Evolutionary conservation across 257 asterid genomes (phyloP).

Genomic region (Nicotiana tabacum): DNA sequence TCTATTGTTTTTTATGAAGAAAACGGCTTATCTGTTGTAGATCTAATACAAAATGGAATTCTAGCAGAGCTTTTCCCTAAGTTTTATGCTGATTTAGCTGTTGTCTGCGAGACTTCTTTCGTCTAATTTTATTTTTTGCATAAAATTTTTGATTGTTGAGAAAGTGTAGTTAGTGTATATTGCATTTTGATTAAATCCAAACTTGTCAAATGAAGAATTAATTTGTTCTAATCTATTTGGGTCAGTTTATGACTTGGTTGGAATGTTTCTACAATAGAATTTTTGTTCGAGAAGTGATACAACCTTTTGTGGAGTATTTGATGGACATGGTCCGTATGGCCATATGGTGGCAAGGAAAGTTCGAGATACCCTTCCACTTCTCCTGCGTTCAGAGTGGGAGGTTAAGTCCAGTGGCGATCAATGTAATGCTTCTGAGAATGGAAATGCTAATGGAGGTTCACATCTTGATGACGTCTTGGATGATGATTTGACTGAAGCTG

Average conservation of each 20-base stretch:
- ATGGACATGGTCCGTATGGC: conserved; percentile 97
- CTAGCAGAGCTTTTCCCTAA: not conserved
- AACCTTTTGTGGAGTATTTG: conserved; percentile 88
- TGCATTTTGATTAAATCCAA: conserved; percentile 15
- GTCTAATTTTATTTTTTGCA: not conserved
- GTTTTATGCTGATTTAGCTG: not conserved
- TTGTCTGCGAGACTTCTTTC: not conserved
- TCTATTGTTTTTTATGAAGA: not conserved
- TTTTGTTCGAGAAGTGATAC: conserved; percentile 51
- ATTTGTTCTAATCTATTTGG: conserved; percentile 30
- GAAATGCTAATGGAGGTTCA: conserved; percentile 40
- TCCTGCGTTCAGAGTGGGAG: conserved; percentile 67
- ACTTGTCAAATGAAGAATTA: conserved; percentile 28
- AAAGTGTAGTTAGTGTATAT: not conserved
- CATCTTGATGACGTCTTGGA: conserved; percentile 69
- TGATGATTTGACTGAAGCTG: conserved; percentile 58
- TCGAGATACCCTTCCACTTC: conserved; percentile 72
- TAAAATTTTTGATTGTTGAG: not conserved
- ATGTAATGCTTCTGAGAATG: conserved; percentile 30
- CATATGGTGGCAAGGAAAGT: conserved; percentile 96
- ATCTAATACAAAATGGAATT: not conserved
- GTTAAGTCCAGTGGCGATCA: conserved; percentile 35
- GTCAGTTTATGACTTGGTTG: conserved; percentile 69
- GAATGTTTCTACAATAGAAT: conserved; percentile 61
- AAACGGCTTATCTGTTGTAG: not conserved